Evolutionary conservation across 306 rosid genomes (phyloP), one percentile per base, ranked within the genome.

Genomic region (Ochetophila trinervis): DNA sequence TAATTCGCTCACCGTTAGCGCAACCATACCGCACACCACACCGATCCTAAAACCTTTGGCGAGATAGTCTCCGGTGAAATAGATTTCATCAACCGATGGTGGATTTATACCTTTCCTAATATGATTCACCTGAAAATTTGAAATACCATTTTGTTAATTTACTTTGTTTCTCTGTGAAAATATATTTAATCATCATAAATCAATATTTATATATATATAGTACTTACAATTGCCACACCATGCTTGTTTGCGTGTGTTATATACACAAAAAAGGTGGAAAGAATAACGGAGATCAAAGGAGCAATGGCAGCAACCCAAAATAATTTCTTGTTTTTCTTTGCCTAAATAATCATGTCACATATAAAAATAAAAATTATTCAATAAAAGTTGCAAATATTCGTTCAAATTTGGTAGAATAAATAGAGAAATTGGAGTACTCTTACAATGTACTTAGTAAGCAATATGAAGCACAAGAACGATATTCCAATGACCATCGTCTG

Each of bases 301-400:
- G 98, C 84, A 20, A 87, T 86, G 21, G 96, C 96, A 4, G 97
- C 45, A 12, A 93, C 65, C 97, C 98, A 93, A 52, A 93, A 93
- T 16, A 75, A 58, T 66, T 87, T 93, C 79, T 62, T 84, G 12
- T 87, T 74, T 78, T 70, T 87, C 55, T 83, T 86, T 8, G 79
- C 97, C 98, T 92, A 70, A 15, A 2, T 6, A 16, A 16, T 50
- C 17, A 19, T 50, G 11, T 50, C 2, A 50, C 54, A 50, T 15
- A 50, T 14, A 16, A 9, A 4, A 12, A 15, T 58, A 79, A 17
- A 10, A 21, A 34, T 18, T 5, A 37, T 45, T 27, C 4, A 27
- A 27, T 1, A 27, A 27, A 27, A 27, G 32, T 27, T 27, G 32
- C 2, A 27, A 27, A 40, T 40, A 40, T 10, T 40, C 45, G 12